Conservation (phyloP, 495 filamentous ascomycete species). For the Eremomyces bilateralis region DNA sequence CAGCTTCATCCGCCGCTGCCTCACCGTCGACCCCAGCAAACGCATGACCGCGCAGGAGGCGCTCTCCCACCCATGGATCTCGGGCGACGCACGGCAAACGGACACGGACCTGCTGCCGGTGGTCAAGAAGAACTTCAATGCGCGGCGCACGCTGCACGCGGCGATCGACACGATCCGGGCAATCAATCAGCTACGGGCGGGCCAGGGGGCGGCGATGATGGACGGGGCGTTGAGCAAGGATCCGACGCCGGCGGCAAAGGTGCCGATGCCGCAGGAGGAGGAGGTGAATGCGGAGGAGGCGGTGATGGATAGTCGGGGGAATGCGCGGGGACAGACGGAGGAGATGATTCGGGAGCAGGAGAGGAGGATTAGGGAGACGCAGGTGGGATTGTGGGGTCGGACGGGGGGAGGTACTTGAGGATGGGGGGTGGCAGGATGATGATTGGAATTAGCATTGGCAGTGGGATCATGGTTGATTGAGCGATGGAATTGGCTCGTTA, state of each 20-base stretch:
- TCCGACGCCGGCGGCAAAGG: slow-evolving; percentile 29
- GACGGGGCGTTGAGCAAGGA: slow-evolving; percentile 48
- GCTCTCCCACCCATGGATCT: slow-evolving; percentile 72
- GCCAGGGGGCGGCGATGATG: slow-evolving; percentile 54
- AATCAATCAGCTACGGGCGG: slow-evolving; percentile 88
- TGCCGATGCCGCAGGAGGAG: slow-evolving; percentile 13
- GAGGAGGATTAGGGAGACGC: slow-evolving; percentile 35
- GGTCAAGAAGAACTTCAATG: slow-evolving; percentile 99
- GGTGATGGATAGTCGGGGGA: slow-evolving; percentile 33
- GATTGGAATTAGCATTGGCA: too few relatives aligned
- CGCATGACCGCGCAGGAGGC: slow-evolving; percentile 94
- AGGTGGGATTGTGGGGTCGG: slow-evolving; percentile 34
- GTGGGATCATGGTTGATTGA: too few relatives aligned
- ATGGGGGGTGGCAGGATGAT: too few relatives aligned
- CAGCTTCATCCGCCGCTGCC: slow-evolving; percentile 70
- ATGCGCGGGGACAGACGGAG: slow-evolving; percentile 42
- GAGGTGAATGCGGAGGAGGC: slow-evolving; percentile 17
- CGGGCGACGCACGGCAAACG: slow-evolving; percentile 24
- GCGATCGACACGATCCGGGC: slow-evolving; percentile 97
- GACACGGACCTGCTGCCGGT: slow-evolving; percentile 63
- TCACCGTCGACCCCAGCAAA: slow-evolving; percentile 67
- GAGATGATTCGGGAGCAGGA: slow-evolving; percentile 41
- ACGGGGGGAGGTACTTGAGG: slow-evolving; percentile 11
- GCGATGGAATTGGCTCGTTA: too few relatives aligned
- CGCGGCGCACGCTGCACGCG: slow-evolving; percentile 75